Conservation (phyloP, 768 basidiomycete species). For the Suillus brevipes region DNA sequence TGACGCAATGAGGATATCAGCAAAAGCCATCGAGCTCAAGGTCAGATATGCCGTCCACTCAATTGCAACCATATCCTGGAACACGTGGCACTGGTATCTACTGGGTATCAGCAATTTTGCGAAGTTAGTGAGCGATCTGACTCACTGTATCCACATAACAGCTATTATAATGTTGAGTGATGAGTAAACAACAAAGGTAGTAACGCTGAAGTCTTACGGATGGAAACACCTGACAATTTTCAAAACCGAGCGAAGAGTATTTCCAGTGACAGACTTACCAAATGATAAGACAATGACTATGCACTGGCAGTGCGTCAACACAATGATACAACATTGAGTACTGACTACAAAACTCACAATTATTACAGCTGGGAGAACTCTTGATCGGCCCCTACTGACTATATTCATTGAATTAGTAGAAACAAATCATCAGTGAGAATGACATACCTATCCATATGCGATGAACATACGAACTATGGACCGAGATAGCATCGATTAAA, state of each 20-base stretch:
- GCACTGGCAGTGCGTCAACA: neutral
- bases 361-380: neutral
- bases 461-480: neutral
- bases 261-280: neutral
- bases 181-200: no score
- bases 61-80: no score
- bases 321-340: neutral
- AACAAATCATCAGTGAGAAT: neutral
- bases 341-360: neutral
- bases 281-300: neutral
- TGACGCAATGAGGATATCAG: neutral
- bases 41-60: neutral
- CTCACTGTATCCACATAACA: no score
- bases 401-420: no score
- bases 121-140: no score
- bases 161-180: no score
- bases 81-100: no score
- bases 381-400: neutral
- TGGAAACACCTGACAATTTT: neutral
- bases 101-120: neutral
- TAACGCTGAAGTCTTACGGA: neutral
- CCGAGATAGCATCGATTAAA: neutral
- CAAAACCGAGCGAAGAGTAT: neutral
- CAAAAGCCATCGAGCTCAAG: neutral
- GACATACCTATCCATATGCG: slow-evolving; percentile 2